These are phyloP conservation scores for Picea sitchensis DNA, from an alignment of 75 land plant genomes.

Conservation along the genomic window DNA sequence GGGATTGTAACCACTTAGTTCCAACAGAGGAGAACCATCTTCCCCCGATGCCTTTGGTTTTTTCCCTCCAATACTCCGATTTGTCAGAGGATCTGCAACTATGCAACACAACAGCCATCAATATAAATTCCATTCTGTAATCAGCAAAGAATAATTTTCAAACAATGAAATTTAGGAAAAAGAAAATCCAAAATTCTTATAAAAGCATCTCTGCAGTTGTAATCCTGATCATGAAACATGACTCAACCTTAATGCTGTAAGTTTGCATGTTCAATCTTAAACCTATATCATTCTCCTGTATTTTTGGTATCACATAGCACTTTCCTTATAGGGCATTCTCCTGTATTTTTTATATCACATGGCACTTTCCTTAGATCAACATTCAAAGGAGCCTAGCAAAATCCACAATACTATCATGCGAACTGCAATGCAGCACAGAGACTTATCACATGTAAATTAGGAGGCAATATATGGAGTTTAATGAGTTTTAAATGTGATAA, in stretches of 20 bases:
- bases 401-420: background rate
- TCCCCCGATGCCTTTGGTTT: constrained; percentile 72
- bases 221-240: background rate
- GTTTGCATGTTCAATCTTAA: background rate
- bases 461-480: background rate
- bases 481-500: background rate
- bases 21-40: constrained; percentile 50
- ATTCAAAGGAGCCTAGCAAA: background rate
- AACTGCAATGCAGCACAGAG: background rate
- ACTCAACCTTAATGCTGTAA: background rate
- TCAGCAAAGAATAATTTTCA: too few relatives aligned
- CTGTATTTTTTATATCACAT: too few relatives aligned
- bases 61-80: constrained; percentile 88
- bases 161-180: too few relatives aligned
- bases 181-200: too few relatives aligned
- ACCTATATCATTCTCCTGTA: too few relatives aligned
- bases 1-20: constrained; percentile 79
- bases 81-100: constrained; percentile 39
- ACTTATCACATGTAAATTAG: background rate
- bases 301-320: too few relatives aligned
- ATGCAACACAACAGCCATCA: too few relatives aligned
- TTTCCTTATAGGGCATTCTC: too few relatives aligned
- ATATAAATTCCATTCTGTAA: too few relatives aligned
- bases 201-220: too few relatives aligned
- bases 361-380: too few relatives aligned